Base-by-base conservation (phyloP, 2,329 filamentous ascomycete species). In the Colletotrichum scovillei region DNA sequence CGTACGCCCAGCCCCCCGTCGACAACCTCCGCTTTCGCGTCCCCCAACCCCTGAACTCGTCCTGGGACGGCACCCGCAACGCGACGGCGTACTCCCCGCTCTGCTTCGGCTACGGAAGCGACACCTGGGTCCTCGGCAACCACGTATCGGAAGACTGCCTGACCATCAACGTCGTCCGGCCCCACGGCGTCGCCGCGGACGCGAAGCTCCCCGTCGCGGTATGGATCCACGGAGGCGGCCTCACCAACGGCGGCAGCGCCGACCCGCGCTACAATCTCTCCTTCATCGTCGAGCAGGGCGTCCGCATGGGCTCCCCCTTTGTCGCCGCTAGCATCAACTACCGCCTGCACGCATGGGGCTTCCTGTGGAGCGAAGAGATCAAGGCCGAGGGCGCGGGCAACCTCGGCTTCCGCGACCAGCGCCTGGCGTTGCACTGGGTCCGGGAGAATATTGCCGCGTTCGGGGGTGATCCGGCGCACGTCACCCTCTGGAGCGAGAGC, bases 251-350 rank as follows among this genome's bases (percentile, higher is more conserved):
- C 24, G 70, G 75, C 16, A 74, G 75, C 81, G 19, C 76, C 76
- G 86, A 88, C 67, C 78, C 85, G 26, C 84, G 89, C 35, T 93
- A 92, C 78, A 92, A 92, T 78, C 83, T 92, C 70, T 88, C 87
- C 49, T 89, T 86, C 74, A 88, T 92, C 63, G 88, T 92, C 14
- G 79, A 85, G 12, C 85, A 87, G 59, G 85, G 86, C 0, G 82
- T 85, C 5, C 77, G 82, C 52, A 85, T 86, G 56, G 81, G 82
- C 67, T 86, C 86, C 74, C 87, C 86, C 0, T 85, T 89, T 59
- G 84, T 89, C 30, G 86, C 82, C 2, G 86, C 88, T 5, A 84
- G 82, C 5, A 81, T 89, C 72, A 88, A 89, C 76, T 89, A 89
- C 75, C 82, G 88, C 24, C 81, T 88, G 30, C 83, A 82, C 4